phyloP scores from a whole-genome alignment of 148 eudicot species.

The Dysphania ambrosioides region DNA sequence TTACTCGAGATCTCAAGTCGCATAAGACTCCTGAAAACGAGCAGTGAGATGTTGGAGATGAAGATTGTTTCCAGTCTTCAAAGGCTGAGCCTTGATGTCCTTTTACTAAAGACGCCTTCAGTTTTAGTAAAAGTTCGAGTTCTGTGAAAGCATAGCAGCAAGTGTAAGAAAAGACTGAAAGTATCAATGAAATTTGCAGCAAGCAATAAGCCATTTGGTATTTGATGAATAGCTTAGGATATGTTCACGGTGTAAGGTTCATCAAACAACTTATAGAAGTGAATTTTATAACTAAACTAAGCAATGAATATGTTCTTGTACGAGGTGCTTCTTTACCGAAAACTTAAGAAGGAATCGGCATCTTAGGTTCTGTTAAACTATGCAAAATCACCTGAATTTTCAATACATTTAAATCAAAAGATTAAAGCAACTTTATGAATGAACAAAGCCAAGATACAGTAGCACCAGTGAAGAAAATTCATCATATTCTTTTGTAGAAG shows the following conservation, averaged over 20 bases:
- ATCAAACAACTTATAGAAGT: not conserved
- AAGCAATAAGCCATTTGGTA: conserved; percentile 13
- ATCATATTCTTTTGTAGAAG: too few species aligned
- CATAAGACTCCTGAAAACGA: conserved; percentile 28
- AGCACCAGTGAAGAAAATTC: too few species aligned
- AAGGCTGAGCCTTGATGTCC: conserved; percentile 19
- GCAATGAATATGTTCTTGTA: not conserved
- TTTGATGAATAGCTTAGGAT: not conserved
- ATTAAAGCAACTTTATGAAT: conserved; percentile 17
- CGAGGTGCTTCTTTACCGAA: not conserved
- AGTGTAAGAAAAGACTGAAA: conserved; percentile 13
- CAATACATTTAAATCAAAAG: not conserved
- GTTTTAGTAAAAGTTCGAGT: conserved; percentile 22
- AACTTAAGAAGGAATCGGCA: conserved; percentile 17
- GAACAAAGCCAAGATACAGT: conserved; percentile 13
- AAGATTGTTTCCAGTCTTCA: conserved; percentile 21
- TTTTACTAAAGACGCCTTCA: conserved; percentile 29
- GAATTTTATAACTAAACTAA: not conserved
- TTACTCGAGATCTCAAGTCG: conserved; percentile 18
- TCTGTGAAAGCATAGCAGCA: conserved; percentile 17
- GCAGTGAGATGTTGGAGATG: conserved; percentile 22
- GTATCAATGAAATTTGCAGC: not conserved
- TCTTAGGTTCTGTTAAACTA: not conserved
- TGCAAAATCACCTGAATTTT: conserved; percentile 10
- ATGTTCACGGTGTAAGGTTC: not conserved